Conservation (phyloP, 257 asterid genomes). For the Euphrasia confusa region DNA sequence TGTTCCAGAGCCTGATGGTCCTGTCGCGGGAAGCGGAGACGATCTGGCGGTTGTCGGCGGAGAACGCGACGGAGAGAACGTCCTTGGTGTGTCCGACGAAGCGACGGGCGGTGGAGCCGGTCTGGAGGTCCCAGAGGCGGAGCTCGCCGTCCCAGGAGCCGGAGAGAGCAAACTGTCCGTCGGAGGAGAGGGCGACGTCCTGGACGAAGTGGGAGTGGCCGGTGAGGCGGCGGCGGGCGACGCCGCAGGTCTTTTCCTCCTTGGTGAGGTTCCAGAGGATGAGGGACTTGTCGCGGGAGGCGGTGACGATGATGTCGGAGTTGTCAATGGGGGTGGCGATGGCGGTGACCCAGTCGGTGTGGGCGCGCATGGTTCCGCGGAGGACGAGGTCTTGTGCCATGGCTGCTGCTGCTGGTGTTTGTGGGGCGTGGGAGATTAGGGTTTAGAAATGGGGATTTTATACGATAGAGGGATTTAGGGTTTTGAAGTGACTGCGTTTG, state of each 20-base stretch:
- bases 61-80: background rate
- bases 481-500: too few relatives aligned
- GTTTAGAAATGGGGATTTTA: too few relatives aligned
- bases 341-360: conserved; percentile 7
- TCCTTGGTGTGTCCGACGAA: background rate
- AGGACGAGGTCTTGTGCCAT: background rate
- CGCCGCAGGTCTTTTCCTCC: background rate
- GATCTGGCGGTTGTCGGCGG: background rate
- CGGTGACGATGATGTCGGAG: background rate
- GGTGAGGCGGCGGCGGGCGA: conserved; percentile 2
- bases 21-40: background rate
- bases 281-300: background rate
- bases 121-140: background rate
- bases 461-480: too few relatives aligned
- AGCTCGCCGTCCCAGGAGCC: conserved; percentile 2
- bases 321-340: background rate
- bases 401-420: background rate
- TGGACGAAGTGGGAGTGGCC: background rate
- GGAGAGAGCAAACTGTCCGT: background rate
- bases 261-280: conserved; percentile 3
- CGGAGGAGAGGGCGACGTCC: background rate
- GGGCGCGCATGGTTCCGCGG: conserved; percentile 2
- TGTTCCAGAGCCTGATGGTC: background rate
- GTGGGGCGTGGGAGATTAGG: too few relatives aligned
- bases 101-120: background rate